Percentiles rank a stretch among this genome's conserved stretches.
Evolutionary conservation across 352 stramenopile species (phyloP).

Genomic region (Globisporangium takayamanum): DNA sequence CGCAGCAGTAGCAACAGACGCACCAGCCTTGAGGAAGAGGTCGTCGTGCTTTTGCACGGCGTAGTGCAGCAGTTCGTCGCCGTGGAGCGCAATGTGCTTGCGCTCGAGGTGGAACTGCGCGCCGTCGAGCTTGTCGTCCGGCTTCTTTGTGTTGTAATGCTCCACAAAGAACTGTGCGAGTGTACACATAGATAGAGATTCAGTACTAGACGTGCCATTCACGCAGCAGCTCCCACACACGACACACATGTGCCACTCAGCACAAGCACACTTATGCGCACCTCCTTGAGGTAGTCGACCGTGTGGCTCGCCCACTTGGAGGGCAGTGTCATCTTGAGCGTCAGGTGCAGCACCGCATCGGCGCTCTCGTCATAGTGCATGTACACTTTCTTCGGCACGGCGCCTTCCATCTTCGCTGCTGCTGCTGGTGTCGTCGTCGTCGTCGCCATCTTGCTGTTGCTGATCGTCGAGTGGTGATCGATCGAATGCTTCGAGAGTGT

Average conservation of each 20-base stretch:
- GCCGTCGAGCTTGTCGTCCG: constrained; percentile 51
- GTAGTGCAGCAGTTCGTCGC: constrained; percentile 72
- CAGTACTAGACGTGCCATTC: neutral
- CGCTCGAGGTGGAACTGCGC: constrained; percentile 65
- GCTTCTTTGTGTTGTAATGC: constrained; percentile 88
- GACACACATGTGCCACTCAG: neutral
- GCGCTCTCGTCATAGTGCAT: constrained; percentile 79
- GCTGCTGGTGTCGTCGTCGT: constrained; percentile 16
- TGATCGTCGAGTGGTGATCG: neutral
- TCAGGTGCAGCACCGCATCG: constrained; percentile 53
- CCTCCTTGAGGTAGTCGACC: constrained; percentile 79
- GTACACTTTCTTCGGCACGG: constrained; percentile 84
- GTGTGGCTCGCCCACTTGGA: constrained; percentile 81
- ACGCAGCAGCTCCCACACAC: neutral
- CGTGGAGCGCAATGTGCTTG: constrained; percentile 48
- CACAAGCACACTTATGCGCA: constrained; percentile 13
- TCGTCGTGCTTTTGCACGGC: constrained; percentile 84
- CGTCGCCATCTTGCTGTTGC: neutral
- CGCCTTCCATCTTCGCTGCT: constrained; percentile 63
- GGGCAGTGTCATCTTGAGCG: constrained; percentile 85
- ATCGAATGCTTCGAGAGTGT: too few species aligned
- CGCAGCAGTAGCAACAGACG: neutral
- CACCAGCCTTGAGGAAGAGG: constrained; percentile 70
- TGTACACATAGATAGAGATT: neutral
- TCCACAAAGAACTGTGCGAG: constrained; percentile 81